phyloP scores from a whole-genome alignment of 768 basidiomycete species.

The Xerocomellus chrysenteron region DNA sequence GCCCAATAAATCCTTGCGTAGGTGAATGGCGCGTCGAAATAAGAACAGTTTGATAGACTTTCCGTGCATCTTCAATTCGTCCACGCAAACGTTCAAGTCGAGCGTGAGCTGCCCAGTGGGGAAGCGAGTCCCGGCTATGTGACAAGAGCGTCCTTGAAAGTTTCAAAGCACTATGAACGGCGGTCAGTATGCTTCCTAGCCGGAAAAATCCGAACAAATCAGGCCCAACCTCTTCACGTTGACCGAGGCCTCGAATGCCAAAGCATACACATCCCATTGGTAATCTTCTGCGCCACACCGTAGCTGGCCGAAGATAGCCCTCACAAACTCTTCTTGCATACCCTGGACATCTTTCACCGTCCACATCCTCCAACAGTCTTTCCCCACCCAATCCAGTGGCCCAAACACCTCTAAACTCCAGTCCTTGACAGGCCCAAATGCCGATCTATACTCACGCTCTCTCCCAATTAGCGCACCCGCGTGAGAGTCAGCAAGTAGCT shows the following conservation, averaged over 20 bases:
- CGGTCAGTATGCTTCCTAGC: slow-evolving; percentile 9
- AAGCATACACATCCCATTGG: slow-evolving; percentile 63
- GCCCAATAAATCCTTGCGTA: slow-evolving; percentile 37
- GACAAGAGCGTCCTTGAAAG: slow-evolving; percentile 66
- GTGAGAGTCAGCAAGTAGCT: slow-evolving; percentile 54
- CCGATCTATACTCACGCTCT: slow-evolving; percentile 57
- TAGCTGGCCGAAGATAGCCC: slow-evolving; percentile 59
- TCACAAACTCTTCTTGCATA: slow-evolving; percentile 50
- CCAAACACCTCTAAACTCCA: slow-evolving; percentile 58
- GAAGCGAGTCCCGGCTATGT: slow-evolving; percentile 51
- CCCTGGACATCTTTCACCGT: slow-evolving; percentile 46
- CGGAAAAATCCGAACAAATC: slow-evolving; percentile 6
- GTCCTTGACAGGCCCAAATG: slow-evolving; percentile 66
- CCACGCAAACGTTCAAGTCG: slow-evolving; percentile 68
- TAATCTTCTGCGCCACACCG: slow-evolving; percentile 47
- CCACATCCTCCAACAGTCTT: slow-evolving; percentile 43
- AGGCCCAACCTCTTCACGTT: slow-evolving; percentile 54
- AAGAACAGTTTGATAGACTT: slow-evolving; percentile 71
- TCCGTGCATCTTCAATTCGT: slow-evolving; percentile 66
- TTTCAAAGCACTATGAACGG: slow-evolving; percentile 56
- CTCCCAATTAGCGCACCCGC: slow-evolving; percentile 68
- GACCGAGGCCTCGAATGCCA: slow-evolving; percentile 67
- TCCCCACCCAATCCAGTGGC: slow-evolving; percentile 50
- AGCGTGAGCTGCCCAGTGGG: slow-evolving; percentile 76
- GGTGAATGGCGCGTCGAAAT: slow-evolving; percentile 41